Base-by-base conservation (phyloP, 306 rosid genomes). In the Hippophae gyantsensis region DNA sequence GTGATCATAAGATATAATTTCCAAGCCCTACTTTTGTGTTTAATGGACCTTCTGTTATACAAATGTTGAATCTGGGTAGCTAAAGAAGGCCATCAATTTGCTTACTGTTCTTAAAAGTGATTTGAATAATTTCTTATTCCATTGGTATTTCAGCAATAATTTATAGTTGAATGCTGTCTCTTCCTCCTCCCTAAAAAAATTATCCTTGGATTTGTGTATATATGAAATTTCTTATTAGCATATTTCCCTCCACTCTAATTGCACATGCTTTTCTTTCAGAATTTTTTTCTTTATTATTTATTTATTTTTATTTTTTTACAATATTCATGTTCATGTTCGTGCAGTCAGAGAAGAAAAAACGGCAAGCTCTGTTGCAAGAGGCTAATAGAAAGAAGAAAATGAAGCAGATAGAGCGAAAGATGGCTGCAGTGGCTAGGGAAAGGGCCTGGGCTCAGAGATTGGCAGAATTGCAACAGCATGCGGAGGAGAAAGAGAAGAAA, bases 371-470 rank as follows among this genome's bases (percentile, higher is more conserved):
- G 72, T 8, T 85, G 74, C 95, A 84, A 74, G 99, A 88, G 79
- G 95, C 97, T 58, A 75, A 84, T 8, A 77, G 81, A 73, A 93
- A 76, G 81, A 93, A 88, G 72, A 67, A 58, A 43, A 75, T 83
- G 44, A 65, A 82, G 79, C 82, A 72, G 66, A 86, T 93, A 49
- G 99, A 93, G 76, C 83, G 83, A 3, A 93, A 88, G 72, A 93
- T 93, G 94, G 97, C 97, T 63, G 94, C 90, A 54, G 97, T 93
- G 58, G 99, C 96, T 40, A 84, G 99, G 74, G 87, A 82, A 42
- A 82, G 93, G 58, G 88, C 74, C 10, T 86, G 89, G 93, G 69
- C 83, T 54, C 76, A 65, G 65, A 89, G 89, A 66, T 65, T 89
- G 59, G 78, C 72, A 9, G 81, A 86, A 68, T 76, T 89, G 84